phyloP scores from a whole-genome alignment of 2,329 filamentous ascomycete species.

The Trichoderma sp. region DNA sequence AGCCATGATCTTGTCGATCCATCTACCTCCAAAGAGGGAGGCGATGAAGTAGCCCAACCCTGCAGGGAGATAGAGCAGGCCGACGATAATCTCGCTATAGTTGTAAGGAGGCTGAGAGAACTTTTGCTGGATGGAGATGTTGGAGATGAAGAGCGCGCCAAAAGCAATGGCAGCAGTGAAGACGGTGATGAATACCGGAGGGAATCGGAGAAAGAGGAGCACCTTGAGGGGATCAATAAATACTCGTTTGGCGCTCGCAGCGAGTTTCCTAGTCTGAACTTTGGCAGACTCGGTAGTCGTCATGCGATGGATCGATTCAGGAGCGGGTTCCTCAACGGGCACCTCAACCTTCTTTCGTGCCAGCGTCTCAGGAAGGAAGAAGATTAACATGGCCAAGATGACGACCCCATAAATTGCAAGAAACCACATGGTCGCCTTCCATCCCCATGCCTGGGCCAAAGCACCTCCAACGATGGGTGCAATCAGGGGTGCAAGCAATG shows the following conservation, averaged over 20 bases:
- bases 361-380: slow-evolving; percentile 67
- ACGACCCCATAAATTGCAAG: slow-evolving; percentile 66
- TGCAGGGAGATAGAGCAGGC: slow-evolving; percentile 73
- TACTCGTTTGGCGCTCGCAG: slow-evolving; percentile 54
- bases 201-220: slow-evolving; percentile 69
- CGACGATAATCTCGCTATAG: slow-evolving; percentile 66
- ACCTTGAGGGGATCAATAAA: slow-evolving; percentile 72
- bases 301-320: slow-evolving; percentile 42
- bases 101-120: slow-evolving; percentile 67
- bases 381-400: slow-evolving; percentile 54
- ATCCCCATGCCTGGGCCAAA: slow-evolving; percentile 66
- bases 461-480: slow-evolving; percentile 75
- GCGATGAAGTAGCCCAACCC: slow-evolving; percentile 61
- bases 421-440: slow-evolving; percentile 79
- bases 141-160: slow-evolving; percentile 71
- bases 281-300: slow-evolving; percentile 63
- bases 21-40: slow-evolving; percentile 39
- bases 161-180: slow-evolving; percentile 74
- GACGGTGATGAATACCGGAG: slow-evolving; percentile 70
- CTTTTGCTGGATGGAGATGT: slow-evolving; percentile 71
- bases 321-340: background rate
- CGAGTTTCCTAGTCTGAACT: slow-evolving; percentile 52
- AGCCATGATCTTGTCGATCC: slow-evolving; percentile 80
- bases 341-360: slow-evolving; percentile 32
- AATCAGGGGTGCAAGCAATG: slow-evolving; percentile 70